A percentile compares a stretch with the other conserved stretches of the same genome.
Conservation (phyloP, 257 asterid genomes). For the Capsicum baccatum region DNA sequence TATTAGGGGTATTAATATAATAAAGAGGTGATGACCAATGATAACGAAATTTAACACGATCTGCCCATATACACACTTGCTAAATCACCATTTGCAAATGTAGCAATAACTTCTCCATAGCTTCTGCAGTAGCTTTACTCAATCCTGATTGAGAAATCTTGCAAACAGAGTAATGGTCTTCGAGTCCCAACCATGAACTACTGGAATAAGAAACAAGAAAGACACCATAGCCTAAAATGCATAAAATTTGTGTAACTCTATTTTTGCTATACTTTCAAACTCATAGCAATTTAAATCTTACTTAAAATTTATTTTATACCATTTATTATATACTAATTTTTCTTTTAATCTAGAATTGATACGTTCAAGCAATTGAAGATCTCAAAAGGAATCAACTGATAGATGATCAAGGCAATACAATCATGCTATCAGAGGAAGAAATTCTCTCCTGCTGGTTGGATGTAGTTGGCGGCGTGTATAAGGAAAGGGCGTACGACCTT, state of each 20-base stretch:
- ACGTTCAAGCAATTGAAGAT: no score
- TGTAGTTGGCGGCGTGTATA: no score
- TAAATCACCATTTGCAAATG: constrained; percentile 59
- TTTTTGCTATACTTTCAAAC: constrained; percentile 32
- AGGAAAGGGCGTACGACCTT: no score
- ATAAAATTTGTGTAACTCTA: constrained; percentile 40
- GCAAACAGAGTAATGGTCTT: constrained; percentile 78
- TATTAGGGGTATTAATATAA: constrained; percentile 74
- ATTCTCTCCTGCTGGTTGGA: no score
- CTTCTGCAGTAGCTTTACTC: constrained; percentile 68
- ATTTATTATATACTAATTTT: no score
- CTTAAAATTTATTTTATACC: no score
- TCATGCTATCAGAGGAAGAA: no score
- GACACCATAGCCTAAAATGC: constrained; percentile 34
- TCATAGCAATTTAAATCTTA: no score
- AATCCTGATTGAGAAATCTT: constrained; percentile 76
- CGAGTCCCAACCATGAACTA: constrained; percentile 70
- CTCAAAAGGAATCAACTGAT: no score
- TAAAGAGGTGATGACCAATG: constrained; percentile 92
- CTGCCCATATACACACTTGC: constrained; percentile 87
- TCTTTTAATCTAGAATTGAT: no score
- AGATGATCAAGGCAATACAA: no score
- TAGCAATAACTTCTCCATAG: constrained; percentile 70
- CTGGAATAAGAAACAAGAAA: constrained; percentile 43
- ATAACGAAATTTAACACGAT: constrained; percentile 63